Base-by-base conservation (phyloP, 73 alveolate species). In the Symbiodinium pilosum region DNA sequence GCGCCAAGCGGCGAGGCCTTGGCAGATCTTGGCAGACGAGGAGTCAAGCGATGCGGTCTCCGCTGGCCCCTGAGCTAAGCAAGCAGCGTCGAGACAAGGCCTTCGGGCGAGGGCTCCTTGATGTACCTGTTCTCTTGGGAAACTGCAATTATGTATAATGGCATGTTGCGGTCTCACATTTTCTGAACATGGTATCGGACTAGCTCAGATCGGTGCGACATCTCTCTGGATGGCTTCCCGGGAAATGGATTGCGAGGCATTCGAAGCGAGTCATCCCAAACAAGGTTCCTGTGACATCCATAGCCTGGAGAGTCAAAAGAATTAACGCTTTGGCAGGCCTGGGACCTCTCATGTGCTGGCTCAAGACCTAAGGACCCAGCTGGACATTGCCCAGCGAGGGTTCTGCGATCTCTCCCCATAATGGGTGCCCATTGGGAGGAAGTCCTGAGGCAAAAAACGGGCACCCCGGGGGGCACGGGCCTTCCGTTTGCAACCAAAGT, bases 211-310 rank as follows among this genome's bases (percentile, higher is more conserved):
- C n/a, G n/a, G 51, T 30, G 43, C 38, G 86, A 38, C 97, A 91
- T 91, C 88, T 91, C 97, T 36, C 97, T 83, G 68, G 47, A 68
- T 8, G 97, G 89, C 83, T 47, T 91, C 81, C 97, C 97, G 75
- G 97, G 89, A 32, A 91, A 91, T 7, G 97, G 97, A 20, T 91
- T 91, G 39, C 97, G 97, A 11, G 97, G 97, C 97, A 91, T 91
- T 39, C 97, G 97, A 12, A 91, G 88, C 40, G 97, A 91, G 14
- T 69, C 89, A 16, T 91, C 97, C 97, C 97, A 91, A 68, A 69
- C 52, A 71, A 91, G 97, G 38, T 91, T 43, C 89, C 97, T 71
- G 84, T 91, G 97, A 43, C 97, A 91, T 16, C 97, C 97, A 43
- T 91, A 91, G 20, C 88, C 97, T 91, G 59, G 40, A 81, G 59